phyloP scores from a whole-genome alignment of 768 basidiomycete species.

The Suillus occidentalis region DNA sequence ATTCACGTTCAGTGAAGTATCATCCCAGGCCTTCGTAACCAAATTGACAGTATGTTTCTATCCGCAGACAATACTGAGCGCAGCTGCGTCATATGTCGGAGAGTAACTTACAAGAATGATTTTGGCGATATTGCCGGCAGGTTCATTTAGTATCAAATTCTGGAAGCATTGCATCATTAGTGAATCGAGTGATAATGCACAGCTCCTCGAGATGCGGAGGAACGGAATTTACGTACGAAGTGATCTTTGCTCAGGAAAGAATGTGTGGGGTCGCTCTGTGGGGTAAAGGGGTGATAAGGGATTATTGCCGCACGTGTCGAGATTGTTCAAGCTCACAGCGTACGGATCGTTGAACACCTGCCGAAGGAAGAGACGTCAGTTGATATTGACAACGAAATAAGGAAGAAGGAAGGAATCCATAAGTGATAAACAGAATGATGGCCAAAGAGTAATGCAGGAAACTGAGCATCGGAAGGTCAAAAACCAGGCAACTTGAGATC shows the following conservation, averaged over 20 bases:
- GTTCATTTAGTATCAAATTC: conserved; percentile 82
- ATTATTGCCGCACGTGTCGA: neutral
- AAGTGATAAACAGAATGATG: neutral
- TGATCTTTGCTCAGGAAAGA: conserved; percentile 90
- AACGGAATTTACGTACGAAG: conserved; percentile 54
- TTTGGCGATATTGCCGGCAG: conserved; percentile 73
- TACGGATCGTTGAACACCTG: conserved; percentile 78
- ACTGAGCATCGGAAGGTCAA: neutral
- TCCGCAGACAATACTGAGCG: neutral
- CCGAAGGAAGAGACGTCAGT: neutral
- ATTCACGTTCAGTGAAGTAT: conserved; percentile 57
- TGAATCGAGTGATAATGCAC: neutral
- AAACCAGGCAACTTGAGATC: neutral
- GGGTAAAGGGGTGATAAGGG: conserved; percentile 13
- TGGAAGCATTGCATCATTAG: conserved; percentile 22
- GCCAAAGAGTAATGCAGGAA: neutral
- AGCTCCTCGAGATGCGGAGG: conserved; percentile 10
- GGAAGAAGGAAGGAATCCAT: neutral
- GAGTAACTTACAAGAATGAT: conserved; percentile 56
- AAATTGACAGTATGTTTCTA: conserved; percentile 63
- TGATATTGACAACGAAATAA: neutral
- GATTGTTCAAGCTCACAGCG: conserved; percentile 50
- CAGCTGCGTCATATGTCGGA: neutral
- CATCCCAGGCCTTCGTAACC: conserved; percentile 84
- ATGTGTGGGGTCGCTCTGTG: conserved; percentile 82